Evolutionary conservation across 192 early-diverging fungal species (phyloP), one percentile per base, ranked within the genome.

Genomic region (Cladochytrium replicatum): DNA sequence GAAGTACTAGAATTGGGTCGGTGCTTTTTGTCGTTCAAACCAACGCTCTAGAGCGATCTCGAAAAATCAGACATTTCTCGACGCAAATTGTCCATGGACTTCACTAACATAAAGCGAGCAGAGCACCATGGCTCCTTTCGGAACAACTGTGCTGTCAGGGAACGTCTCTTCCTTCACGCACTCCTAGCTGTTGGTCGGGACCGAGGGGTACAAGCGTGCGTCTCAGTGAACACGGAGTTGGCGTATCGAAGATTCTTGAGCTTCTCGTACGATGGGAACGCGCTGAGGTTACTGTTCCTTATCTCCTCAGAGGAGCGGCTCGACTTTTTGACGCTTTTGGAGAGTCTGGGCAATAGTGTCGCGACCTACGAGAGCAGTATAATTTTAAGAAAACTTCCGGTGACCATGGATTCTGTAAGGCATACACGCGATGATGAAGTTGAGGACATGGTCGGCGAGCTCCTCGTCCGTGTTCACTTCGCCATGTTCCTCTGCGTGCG

Each of bases 121-220:
- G 1, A 49, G 40, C 3, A 85, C 64, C 6, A 37, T 37, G 2
- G 72, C 61, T 5, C 82, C 82, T 17, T 58, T 64, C 13, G 59
- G 41, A 34, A 86, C 58, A 7, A 40, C 9, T 15, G 66, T 69
- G 4, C 81, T 79, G 52, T 81, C 71, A 8, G 84, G 84, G 8
- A 77, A 61, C 8, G 80, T 54, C 37, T 71, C 68, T 40, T 85
- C 79, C 2, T 67, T 40, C 11, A 78, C 43, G 4, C 73, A 68
- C 25, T 60, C 52, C 60, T 84, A 83, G 7, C 55, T 29, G 29
- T 84, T 71, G 0, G 19, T 27, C 3, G 84, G 85, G 3, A 88
- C 81, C 23, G 74, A 61, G 29, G 86, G 84, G 56, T 80, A 70
- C 17, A 86, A 44, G 6, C 85, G 68, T 23, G 85, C 49, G 5